A percentile compares a stretch with the other conserved stretches of the same genome.
phyloP scores from a whole-genome alignment of 371 early-diverging fungal species.

The Dentiscutata heterogama region DNA sequence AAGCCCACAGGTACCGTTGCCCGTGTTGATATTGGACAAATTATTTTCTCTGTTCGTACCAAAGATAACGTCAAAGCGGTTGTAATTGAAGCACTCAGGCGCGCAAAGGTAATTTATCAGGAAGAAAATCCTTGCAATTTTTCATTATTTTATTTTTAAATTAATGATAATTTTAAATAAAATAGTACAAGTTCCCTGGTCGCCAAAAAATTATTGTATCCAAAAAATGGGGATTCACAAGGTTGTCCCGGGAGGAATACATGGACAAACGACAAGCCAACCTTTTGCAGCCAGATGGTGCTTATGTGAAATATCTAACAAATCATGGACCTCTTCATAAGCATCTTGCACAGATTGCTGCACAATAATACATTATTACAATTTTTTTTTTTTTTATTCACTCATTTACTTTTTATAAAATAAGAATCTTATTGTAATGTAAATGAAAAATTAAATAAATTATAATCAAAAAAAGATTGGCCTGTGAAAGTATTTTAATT shows the following conservation, averaged over 20 bases:
- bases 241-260: conserved; percentile 95
- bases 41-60: conserved; percentile 98
- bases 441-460: too few relatives aligned
- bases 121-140: neutral
- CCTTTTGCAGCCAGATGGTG: conserved; percentile 93
- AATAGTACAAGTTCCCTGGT: conserved; percentile 99
- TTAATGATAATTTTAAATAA: neutral
- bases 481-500: too few relatives aligned
- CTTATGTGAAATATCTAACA: conserved; percentile 97
- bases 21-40: conserved; percentile 99
- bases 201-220: conserved; percentile 99
- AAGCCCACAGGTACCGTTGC: conserved; percentile 99
- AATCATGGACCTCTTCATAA: conserved; percentile 88
- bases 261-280: conserved; percentile 84
- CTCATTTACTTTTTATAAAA: too few relatives aligned
- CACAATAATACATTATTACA: neutral
- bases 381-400: too few relatives aligned
- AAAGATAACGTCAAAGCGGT: conserved; percentile 96
- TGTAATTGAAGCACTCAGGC: conserved; percentile 98
- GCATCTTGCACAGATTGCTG: conserved; percentile 67
- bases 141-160: neutral
- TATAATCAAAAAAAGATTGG: too few relatives aligned
- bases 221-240: conserved; percentile 99
- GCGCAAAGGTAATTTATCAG: conserved; percentile 74
- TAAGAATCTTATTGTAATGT: too few relatives aligned